These are phyloP conservation scores for Paraconiothyrium sp. DNA, from an alignment of 2,329 filamentous ascomycete genomes.

Conservation along the genomic window DNA sequence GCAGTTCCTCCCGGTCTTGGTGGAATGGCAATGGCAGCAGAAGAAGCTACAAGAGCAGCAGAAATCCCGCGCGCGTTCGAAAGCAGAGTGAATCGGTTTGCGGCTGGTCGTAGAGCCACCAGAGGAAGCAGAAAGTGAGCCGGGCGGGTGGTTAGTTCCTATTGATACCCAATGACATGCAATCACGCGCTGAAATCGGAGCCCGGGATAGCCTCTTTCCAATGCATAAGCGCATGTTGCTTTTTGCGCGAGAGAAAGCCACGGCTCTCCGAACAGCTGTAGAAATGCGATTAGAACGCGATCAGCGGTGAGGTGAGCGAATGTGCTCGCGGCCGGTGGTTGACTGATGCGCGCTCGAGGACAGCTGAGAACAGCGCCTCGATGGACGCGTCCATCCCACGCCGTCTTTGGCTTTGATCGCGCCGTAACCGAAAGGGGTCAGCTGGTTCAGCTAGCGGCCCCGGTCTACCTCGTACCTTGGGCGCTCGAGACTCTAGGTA, in stretches of 20 bases:
- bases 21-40: constrained; percentile 82
- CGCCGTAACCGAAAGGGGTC: constrained; percentile 17
- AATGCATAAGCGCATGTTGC: constrained; percentile 15
- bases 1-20: constrained; percentile 88
- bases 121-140: constrained; percentile 4
- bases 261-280: neutral
- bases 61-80: constrained; percentile 38
- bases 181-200: constrained; percentile 5
- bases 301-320: constrained; percentile 3
- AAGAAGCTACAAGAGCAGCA: constrained; percentile 54
- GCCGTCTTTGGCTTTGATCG: constrained; percentile 20
- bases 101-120: constrained; percentile 10
- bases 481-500: neutral
- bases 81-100: constrained; percentile 32
- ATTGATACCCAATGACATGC: constrained; percentile 29
- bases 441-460: constrained; percentile 24
- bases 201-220: constrained; percentile 8
- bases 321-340: neutral
- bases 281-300: neutral
- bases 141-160: constrained; percentile 7
- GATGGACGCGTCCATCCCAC: too few species aligned
- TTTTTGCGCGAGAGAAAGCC: neutral
- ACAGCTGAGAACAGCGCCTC: too few species aligned
- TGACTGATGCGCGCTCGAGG: constrained; percentile 2
- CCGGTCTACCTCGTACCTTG: constrained; percentile 2